Conservation (phyloP, 2,329 filamentous ascomycete genomes). For the Talaromyces funiculosus region DNA sequence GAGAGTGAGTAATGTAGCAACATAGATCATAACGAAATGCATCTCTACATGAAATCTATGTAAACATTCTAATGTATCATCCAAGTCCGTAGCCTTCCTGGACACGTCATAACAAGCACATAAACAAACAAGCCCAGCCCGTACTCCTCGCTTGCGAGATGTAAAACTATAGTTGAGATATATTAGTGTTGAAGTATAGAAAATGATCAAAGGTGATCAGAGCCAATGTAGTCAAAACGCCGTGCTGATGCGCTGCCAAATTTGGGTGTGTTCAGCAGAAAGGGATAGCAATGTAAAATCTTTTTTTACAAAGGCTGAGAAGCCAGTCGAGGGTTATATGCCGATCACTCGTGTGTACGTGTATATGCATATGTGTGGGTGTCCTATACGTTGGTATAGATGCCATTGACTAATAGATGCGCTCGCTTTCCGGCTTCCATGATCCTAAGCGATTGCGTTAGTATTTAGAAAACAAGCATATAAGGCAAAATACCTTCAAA, state of each 20-base stretch:
- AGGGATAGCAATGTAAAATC: neutral
- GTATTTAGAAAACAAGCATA: neutral
- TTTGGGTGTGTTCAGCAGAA: neutral
- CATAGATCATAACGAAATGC: neutral
- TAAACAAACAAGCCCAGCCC: neutral
- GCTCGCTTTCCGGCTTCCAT: constrained; percentile 31
- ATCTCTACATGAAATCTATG: neutral
- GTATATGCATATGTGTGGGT: neutral
- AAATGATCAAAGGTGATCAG: neutral
- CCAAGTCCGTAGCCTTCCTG: neutral
- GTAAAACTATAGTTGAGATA: neutral
- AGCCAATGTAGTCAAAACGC: constrained; percentile 7
- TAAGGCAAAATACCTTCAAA: constrained; percentile 66
- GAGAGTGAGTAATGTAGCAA: neutral
- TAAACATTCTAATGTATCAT: neutral
- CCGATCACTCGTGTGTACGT: neutral
- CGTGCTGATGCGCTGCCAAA: constrained; percentile 14
- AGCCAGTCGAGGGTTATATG: neutral
- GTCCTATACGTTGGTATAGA: neutral
- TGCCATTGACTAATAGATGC: neutral
- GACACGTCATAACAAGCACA: neutral
- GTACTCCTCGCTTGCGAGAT: neutral
- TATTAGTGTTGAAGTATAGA: neutral
- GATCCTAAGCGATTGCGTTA: constrained; percentile 21
- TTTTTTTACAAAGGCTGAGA: neutral